These are phyloP conservation scores for Diutina pseudorugosa DNA, from an alignment of 1,139 yeast genomes.

Conservation along the genomic window DNA sequence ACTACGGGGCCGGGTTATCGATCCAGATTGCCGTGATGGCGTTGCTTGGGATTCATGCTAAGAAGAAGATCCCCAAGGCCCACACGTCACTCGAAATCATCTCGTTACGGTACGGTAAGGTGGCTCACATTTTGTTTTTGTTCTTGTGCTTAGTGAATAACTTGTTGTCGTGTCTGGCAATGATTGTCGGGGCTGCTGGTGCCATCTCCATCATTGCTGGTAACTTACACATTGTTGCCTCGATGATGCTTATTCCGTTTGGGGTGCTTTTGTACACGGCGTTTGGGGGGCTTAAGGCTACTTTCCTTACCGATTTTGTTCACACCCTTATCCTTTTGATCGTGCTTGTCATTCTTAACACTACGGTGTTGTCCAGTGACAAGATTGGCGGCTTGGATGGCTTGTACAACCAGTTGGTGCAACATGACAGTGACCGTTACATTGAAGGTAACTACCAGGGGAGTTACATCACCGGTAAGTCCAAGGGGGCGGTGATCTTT, in stretches of 20 bases:
- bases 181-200: conserved; percentile 26
- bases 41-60: conserved; percentile 18
- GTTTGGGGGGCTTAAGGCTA: conserved; percentile 85
- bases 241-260: conserved; percentile 24
- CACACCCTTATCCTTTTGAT: conserved; percentile 30
- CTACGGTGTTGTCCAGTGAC: conserved; percentile 16
- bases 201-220: conserved; percentile 24
- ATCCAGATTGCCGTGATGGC: conserved; percentile 20
- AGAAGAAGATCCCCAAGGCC: conserved; percentile 18
- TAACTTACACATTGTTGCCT: conserved; percentile 20
- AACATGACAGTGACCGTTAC: conserved; percentile 10
- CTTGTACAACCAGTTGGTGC: conserved; percentile 14
- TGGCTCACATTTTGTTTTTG: conserved; percentile 19
- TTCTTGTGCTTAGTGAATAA: conserved; percentile 21
- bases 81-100: conserved; percentile 21
- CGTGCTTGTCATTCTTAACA: conserved; percentile 14
- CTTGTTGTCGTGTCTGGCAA: conserved; percentile 20
- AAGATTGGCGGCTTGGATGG: conserved; percentile 19
- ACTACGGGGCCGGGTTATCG: conserved; percentile 18
- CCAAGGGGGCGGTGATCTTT: conserved; percentile 19
- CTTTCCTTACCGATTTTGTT: conserved; percentile 44
- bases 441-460: conserved; percentile 23
- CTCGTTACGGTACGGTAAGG: conserved; percentile 18
- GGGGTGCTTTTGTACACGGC: conserved; percentile 36
- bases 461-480: conserved; percentile 22